Evolutionary conservation across 2,329 filamentous ascomycete genomes (phyloP), one percentile per base, ranked within the genome.

Genomic region (Colletotrichum endophyticum): DNA sequence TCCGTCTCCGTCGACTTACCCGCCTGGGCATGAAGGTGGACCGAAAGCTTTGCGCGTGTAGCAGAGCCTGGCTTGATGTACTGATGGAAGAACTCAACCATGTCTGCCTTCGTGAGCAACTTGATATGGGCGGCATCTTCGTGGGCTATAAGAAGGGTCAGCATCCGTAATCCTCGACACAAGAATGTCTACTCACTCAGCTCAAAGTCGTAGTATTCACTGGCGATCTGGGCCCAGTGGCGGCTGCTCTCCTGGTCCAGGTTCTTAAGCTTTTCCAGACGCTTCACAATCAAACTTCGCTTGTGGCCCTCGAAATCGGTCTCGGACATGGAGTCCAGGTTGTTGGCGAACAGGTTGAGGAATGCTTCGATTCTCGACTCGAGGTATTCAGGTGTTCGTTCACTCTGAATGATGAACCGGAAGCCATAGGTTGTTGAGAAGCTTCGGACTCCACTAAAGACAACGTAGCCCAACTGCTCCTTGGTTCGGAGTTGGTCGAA

Each of bases 401-500:
- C 96, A 82, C 95, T 98, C 87, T 99, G 97, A 34, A 99, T 95
- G 77, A 99, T 91, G 78, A 99, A 94, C 8, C 96, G 92, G 85
- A 97, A 97, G 1, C 95, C 95, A 80, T 95, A 94, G 0, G 94
- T 96, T 1, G 94, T 96, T n/a, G 92, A 87, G 72, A 94, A 92
- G 69, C 91, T 90, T 53, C 94, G 89, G 13, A 92, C 89, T 32
- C 95, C 95, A 66, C 95, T 96, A 85, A 96, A 98, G 1, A 99
- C 96, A 70, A 99, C 95, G 80, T 99, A 99, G 15, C 97, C 97
- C 8, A 99, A 93, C 85, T 99, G 96, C 84, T 99, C 96, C 85
- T 99, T 98, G 59, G 97, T 99, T 66, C 97, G 92, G 9, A 99
- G 90, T 84, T 98, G 96, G 85, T 99, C 95, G 82, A 99, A 99